Evolutionary conservation across 371 early-diverging fungal species (phyloP).

Genomic region (Syncephalastrum contaminatum): DNA sequence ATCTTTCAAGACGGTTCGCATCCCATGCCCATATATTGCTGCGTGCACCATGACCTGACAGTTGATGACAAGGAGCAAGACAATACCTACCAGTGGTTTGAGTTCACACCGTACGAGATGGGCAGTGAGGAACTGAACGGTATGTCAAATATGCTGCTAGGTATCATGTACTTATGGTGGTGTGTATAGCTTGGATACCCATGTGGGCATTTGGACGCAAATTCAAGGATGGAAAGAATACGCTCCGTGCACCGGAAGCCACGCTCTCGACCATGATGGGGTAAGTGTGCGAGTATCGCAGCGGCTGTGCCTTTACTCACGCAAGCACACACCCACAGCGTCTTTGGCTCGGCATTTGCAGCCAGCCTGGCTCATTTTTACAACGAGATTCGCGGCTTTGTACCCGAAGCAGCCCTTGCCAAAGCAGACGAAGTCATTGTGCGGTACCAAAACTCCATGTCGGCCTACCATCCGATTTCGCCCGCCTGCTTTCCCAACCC

Average conservation of each 20-base stretch:
- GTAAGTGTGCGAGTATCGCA: constrained; percentile 1
- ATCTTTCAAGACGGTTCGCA: constrained; percentile 61
- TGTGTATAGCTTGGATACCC: constrained; percentile 62
- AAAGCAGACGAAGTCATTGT: constrained; percentile 40
- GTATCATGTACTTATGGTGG: not conserved
- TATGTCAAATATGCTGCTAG: constrained; percentile 15
- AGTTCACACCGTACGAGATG: constrained; percentile 75
- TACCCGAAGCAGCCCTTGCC: constrained; percentile 29
- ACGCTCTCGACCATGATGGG: constrained; percentile 64
- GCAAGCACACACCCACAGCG: no score
- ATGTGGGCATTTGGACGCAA: constrained; percentile 74
- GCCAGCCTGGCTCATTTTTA: constrained; percentile 66
- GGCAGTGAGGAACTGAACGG: constrained; percentile 74
- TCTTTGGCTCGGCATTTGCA: constrained; percentile 67
- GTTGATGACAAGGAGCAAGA: constrained; percentile 9
- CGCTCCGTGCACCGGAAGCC: constrained; percentile 61
- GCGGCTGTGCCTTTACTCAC: not conserved
- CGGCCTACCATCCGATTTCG: constrained; percentile 52
- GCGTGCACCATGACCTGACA: constrained; percentile 53
- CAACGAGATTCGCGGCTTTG: constrained; percentile 51
- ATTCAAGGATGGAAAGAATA: constrained; percentile 58
- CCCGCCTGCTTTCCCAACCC: constrained; percentile 60
- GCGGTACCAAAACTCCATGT: constrained; percentile 45
- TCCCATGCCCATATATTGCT: constrained; percentile 79
- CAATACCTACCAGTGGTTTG: constrained; percentile 75